phyloP scores from a whole-genome alignment of 441 rosid species.

The Eutrema salsugineum region DNA sequence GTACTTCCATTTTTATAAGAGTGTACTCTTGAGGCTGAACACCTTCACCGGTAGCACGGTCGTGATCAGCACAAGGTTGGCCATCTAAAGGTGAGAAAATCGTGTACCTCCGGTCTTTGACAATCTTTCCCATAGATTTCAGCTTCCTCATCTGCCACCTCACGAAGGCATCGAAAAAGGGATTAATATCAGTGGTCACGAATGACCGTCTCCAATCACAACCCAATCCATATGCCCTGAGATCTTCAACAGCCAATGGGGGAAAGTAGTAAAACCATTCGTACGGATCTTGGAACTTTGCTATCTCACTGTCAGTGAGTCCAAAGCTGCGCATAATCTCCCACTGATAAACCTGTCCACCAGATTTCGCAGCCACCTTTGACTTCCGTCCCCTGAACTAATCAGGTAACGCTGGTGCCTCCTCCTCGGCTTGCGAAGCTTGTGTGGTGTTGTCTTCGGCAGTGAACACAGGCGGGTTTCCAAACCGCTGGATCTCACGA shows the following conservation, averaged over 20 bases:
- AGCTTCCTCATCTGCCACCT: conserved; percentile 93
- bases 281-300: conserved; percentile 66
- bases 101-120: conserved; percentile 78
- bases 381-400: conserved; percentile 87
- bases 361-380: conserved; percentile 71
- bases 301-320: conserved; percentile 63
- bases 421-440: conserved; percentile 33
- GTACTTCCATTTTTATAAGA: conserved; percentile 87
- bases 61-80: conserved; percentile 97
- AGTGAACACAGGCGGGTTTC: conserved; percentile 67
- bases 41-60: conserved; percentile 93
- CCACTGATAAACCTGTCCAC: conserved; percentile 83
- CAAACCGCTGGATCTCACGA: conserved; percentile 69
- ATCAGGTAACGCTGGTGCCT: conserved; percentile 33
- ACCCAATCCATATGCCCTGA: conserved; percentile 83
- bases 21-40: conserved; percentile 94
- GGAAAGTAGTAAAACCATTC: conserved; percentile 83
- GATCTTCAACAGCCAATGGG: conserved; percentile 77
- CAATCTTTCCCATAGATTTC: conserved; percentile 80
- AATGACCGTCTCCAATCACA: conserved; percentile 96
- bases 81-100: conserved; percentile 90
- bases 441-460: conserved; percentile 22
- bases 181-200: conserved; percentile 80
- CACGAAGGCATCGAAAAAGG: conserved; percentile 74
- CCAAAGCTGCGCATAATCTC: conserved; percentile 95